These are phyloP conservation scores for Hirsutella minnesotensis DNA, from an alignment of 2,329 filamentous ascomycete genomes.

Conservation along the genomic window DNA sequence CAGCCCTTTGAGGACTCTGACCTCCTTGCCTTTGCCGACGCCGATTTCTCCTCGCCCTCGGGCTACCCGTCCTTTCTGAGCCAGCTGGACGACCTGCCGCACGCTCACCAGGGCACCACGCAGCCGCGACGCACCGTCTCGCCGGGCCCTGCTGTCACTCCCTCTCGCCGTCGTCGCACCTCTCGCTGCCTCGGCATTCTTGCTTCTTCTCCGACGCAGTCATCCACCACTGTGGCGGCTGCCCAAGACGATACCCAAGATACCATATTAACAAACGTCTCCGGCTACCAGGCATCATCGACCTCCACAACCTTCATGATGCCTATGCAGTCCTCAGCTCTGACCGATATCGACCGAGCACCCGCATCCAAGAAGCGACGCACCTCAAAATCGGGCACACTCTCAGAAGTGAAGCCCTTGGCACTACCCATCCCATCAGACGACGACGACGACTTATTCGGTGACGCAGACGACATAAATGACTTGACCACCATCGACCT, in stretches of 20 bases:
- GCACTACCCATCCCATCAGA: slow-evolving; percentile 4
- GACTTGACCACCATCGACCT: slow-evolving; percentile 22
- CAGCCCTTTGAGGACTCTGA: slow-evolving; percentile 10
- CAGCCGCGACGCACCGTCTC: slow-evolving; percentile 4
- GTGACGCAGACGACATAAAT: slow-evolving; percentile 11
- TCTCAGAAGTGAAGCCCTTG: background rate
- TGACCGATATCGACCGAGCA: background rate
- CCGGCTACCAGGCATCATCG: slow-evolving; percentile 12
- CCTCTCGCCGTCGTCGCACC: background rate
- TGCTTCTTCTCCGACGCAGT: slow-evolving; percentile 8
- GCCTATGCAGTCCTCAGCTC: no score
- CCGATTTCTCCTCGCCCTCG: slow-evolving; percentile 24
- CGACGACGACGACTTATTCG: slow-evolving; percentile 19
- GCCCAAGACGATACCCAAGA: slow-evolving; percentile 12
- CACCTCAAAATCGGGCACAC: background rate
- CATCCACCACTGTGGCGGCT: no score
- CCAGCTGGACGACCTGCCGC: background rate
- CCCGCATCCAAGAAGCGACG: slow-evolving; percentile 16
- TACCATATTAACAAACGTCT: slow-evolving; percentile 15
- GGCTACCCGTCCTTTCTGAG: slow-evolving; percentile 18
- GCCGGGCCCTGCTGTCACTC: slow-evolving; percentile 3
- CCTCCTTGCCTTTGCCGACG: slow-evolving; percentile 14
- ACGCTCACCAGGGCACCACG: slow-evolving; percentile 2
- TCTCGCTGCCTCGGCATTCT: background rate
- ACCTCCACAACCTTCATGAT: slow-evolving; percentile 3